Percentiles rank a stretch among this genome's conserved stretches.
phyloP scores from a whole-genome alignment of 1,139 yeast species.

The Lodderomyces beijingensis region DNA sequence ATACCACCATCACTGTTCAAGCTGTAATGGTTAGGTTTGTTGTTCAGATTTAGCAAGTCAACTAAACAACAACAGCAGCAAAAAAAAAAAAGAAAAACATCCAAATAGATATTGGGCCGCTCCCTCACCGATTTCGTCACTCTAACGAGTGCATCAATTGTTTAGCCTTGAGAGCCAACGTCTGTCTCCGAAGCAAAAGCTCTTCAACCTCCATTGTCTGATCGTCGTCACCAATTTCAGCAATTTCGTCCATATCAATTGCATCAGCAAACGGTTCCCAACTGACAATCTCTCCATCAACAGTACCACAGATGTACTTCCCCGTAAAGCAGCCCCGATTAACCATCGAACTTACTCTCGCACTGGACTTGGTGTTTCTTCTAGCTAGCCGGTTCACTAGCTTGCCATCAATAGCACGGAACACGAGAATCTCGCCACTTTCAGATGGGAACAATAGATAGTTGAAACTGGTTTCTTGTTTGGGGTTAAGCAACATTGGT shows the following conservation, averaged over 20 bases:
- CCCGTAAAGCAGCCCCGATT: slow-evolving; percentile 43
- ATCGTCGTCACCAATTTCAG: slow-evolving; percentile 6
- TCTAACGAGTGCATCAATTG: slow-evolving; percentile 8
- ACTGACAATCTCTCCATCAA: slow-evolving; percentile 51
- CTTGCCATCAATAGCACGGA: slow-evolving; percentile 60
- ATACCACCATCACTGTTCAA: too few species aligned
- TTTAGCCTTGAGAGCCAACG: slow-evolving; percentile 6
- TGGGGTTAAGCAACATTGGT: slow-evolving; percentile 43
- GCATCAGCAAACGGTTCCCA: slow-evolving; percentile 43
- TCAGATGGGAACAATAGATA: slow-evolving; percentile 72
- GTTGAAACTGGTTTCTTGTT: slow-evolving; percentile 47
- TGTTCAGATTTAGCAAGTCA: too few species aligned
- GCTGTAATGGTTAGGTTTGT: too few species aligned
- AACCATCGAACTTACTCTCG: slow-evolving; percentile 49
- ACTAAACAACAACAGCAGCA: too few species aligned
- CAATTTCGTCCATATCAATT: slow-evolving; percentile 15
- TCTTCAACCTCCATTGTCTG: slow-evolving; percentile 9
- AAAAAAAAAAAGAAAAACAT: too few species aligned
- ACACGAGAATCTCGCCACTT: slow-evolving; percentile 70
- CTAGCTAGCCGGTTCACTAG: slow-evolving; percentile 49
- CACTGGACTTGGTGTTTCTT: slow-evolving; percentile 26
- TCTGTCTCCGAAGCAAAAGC: slow-evolving; percentile 7
- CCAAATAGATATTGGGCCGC: too few species aligned
- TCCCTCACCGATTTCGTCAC: too few species aligned
- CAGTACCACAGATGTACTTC: slow-evolving; percentile 49